These are phyloP conservation scores for Sugiyamaella valdiviana DNA, from an alignment of 805 yeast genomes.

Conservation along the genomic window DNA sequence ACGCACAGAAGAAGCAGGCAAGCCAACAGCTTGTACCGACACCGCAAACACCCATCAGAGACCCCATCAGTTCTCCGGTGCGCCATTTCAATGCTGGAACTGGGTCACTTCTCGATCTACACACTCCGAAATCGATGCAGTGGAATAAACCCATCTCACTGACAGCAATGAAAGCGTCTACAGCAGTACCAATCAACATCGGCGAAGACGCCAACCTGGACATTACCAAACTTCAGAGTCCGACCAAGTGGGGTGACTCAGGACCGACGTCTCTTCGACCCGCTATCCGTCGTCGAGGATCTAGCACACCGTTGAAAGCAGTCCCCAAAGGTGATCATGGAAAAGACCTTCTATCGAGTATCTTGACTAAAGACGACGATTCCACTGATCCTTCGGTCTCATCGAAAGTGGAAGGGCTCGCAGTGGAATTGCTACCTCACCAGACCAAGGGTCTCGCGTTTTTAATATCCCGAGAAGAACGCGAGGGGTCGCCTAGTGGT, in stretches of 20 bases:
- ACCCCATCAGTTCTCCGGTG: slow-evolving; percentile 13
- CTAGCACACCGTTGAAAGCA: not conserved
- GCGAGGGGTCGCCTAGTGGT: slow-evolving; percentile 39
- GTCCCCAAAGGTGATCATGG: not conserved
- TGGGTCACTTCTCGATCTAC: slow-evolving; percentile 21
- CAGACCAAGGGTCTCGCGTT: slow-evolving; percentile 43
- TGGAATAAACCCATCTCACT: slow-evolving; percentile 20
- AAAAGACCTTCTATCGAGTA: not conserved
- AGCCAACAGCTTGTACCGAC: not conserved
- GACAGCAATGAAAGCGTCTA: slow-evolving; percentile 5
- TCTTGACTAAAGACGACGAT: slow-evolving; percentile 4
- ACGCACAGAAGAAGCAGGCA: slow-evolving; percentile 6
- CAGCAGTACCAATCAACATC: slow-evolving; percentile 2
- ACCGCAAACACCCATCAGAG: not conserved
- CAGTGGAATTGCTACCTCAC: slow-evolving; percentile 37
- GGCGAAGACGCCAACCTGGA: not conserved
- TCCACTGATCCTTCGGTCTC: slow-evolving; percentile 3
- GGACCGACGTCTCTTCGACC: not conserved
- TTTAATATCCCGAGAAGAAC: slow-evolving; percentile 35
- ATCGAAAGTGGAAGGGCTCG: slow-evolving; percentile 33
- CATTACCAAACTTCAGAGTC: not conserved
- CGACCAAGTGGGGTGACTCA: not conserved
- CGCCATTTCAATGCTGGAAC: slow-evolving; percentile 7
- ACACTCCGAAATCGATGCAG: slow-evolving; percentile 21
- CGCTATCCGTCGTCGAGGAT: not conserved